phyloP scores from a whole-genome alignment of 495 filamentous ascomycete genomes.

The Penicillium coprophilum region DNA sequence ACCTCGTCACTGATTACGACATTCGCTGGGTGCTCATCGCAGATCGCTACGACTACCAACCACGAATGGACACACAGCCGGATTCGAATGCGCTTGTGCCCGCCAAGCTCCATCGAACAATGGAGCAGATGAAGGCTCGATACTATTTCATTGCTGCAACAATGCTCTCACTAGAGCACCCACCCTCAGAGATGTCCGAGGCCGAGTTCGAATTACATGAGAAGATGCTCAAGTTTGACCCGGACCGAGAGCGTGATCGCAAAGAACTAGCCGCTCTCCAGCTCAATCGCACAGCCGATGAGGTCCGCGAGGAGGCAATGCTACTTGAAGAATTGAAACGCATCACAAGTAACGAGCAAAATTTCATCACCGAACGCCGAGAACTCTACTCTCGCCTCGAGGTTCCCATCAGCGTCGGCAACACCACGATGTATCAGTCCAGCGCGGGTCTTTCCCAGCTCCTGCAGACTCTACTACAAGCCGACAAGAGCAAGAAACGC shows the following conservation, averaged over 20 bases:
- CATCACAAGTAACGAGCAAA: constrained; percentile 78
- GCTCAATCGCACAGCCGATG: constrained; percentile 75
- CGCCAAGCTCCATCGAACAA: constrained; percentile 53
- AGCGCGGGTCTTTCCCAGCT: constrained; percentile 76
- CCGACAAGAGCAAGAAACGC: constrained; percentile 86
- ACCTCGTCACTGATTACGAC: constrained; percentile 71
- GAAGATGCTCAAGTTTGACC: constrained; percentile 80
- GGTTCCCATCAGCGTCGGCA: constrained; percentile 66
- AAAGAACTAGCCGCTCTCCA: constrained; percentile 82
- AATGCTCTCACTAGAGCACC: constrained; percentile 81
- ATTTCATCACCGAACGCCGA: constrained; percentile 78
- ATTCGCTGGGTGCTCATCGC: constrained; percentile 88
- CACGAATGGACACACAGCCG: constrained; percentile 43
- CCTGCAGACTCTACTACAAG: constrained; percentile 71
- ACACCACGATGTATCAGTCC: constrained; percentile 67
- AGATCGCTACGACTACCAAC: constrained; percentile 83
- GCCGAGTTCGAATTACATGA: constrained; percentile 79
- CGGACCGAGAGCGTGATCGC: constrained; percentile 68
- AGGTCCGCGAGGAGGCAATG: constrained; percentile 87
- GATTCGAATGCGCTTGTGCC: constrained; percentile 41
- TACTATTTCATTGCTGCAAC: constrained; percentile 85
- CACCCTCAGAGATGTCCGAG: constrained; percentile 78
- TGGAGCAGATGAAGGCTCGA: constrained; percentile 89
- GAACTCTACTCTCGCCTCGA: constrained; percentile 90
- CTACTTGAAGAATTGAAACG: constrained; percentile 85